Evolutionary conservation across 345 rosid species (phyloP).

Genomic region (Gossypium turneri): DNA sequence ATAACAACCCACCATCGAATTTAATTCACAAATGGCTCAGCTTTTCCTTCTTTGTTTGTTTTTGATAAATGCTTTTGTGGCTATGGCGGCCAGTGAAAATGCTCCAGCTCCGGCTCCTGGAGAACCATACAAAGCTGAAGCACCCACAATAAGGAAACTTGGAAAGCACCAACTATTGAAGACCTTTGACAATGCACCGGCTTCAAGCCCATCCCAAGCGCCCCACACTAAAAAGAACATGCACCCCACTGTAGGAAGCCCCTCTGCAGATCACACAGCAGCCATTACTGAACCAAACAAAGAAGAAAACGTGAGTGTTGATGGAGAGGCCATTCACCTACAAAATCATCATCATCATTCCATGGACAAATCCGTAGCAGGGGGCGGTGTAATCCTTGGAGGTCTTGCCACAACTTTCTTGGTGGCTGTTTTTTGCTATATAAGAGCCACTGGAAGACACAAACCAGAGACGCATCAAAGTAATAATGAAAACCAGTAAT

Average conservation of each 20-base stretch:
- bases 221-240: background rate
- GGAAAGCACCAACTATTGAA: slow-evolving; percentile 28
- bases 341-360: slow-evolving; percentile 38
- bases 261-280: background rate
- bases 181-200: slow-evolving; percentile 9
- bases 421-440: slow-evolving; percentile 63
- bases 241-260: background rate
- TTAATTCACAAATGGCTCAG: slow-evolving; percentile 24
- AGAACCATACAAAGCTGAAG: slow-evolving; percentile 30
- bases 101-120: slow-evolving; percentile 11
- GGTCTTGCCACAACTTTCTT: slow-evolving; percentile 66
- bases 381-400: slow-evolving; percentile 75
- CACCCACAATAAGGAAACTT: slow-evolving; percentile 32
- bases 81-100: slow-evolving; percentile 5
- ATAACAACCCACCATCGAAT: background rate
- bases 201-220: slow-evolving; percentile 18
- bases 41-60: slow-evolving; percentile 28
- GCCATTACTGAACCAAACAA: slow-evolving; percentile 17
- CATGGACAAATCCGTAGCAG: slow-evolving; percentile 64
- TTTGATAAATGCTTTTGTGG: slow-evolving; percentile 25
- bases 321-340: slow-evolving; percentile 20
- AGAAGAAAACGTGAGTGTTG: slow-evolving; percentile 6
- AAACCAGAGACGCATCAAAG: slow-evolving; percentile 19
- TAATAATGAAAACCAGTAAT: background rate
- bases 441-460: slow-evolving; percentile 63